Base-by-base conservation (phyloP, 352 stramenopile genomes). In the Phytophthora cactorum region DNA sequence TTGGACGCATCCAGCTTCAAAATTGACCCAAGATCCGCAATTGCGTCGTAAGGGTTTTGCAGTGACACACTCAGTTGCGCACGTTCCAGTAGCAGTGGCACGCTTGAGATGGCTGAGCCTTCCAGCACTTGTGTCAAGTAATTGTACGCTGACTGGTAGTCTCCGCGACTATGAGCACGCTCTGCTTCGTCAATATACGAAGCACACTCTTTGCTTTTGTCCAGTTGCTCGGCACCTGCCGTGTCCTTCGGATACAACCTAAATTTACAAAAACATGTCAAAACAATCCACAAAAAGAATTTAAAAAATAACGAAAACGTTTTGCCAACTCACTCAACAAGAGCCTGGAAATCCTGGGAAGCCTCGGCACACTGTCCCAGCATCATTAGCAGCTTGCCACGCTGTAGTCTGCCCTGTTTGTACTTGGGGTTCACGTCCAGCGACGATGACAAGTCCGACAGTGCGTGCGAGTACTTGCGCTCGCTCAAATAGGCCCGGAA, bases 401-500 rank as follows among this genome's bases (percentile, higher is more conserved):
- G 86, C 62, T 94, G 86, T 45, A 88, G 55, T 27, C 90, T 76
- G 3, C 84, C 86, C 66, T 94, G 86, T 47, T 91, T 94, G 70
- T 91, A 94, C 59, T 70, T 88, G 38, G 86, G 86, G 50, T 94
- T 94, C 50, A 92, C 77, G 0, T 84, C 67, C 11, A 94, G 70
- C 29, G 86, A 89, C 32, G 80, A 84, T 44, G 82, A 89, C 28
- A 94, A 36, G 62, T 94, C 86, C 6, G 78, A 81, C 31, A 94
- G 64, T 8, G 86, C 86, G 55, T 89, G 80, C 25, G 74, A 75
- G 59, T 92, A 94, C 74, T 94, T 94, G 68, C 86, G 77, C 63
- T 94, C 84, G 56, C 82, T 91, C 55, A 94, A 63, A 63, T 94
- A 94, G 11, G 84, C 86, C 41, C 86, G 86, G 54, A 88, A 94